Base-by-base conservation (phyloP, 768 basidiomycete genomes). In the Royoungia palumana region DNA sequence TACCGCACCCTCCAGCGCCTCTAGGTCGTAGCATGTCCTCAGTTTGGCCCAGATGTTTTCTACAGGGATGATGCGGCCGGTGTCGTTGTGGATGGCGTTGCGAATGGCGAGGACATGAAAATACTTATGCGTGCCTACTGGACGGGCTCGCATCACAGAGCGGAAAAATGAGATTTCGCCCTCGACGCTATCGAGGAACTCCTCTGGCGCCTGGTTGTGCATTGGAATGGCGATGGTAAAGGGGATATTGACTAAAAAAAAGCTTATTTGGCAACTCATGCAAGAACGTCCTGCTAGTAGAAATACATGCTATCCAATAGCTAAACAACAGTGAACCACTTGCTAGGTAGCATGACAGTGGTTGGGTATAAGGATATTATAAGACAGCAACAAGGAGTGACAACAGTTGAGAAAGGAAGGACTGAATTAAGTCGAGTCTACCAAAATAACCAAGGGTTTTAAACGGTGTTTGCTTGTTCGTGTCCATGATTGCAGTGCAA, bases 91-190 rank as follows among this genome's bases (percentile, higher is more conserved):
- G 51, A 94, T 89, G 39, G 78, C 72, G 57, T 79, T 83, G 49
- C 83, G 82, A 41, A 94, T 85, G 50, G 81, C 77, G 47, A 94
- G 73, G 63, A 87, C 72, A 61, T 92, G 87, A 69, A 92, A 91
- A 70, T 89, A 80, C 24, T 82, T 82, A 67, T 93, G 85, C 27
- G 86, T 81, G 37, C 91, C 91, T 46, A 93, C 80, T 0, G 91
- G 91, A 46, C 91, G 77, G 16, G 88, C 79, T 38, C 82, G 82
- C 78, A 87, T 88, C 44, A 91, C 73, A 7, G 87, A 85, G 42
- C 86, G 80, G 64, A 93, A 92, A 69, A 94, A 87, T 9, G 87
- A 77, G 40, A 91, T 88, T 66, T 94, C 91, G 35, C 91, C 91
- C 57, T 85, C 81, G 45, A 89, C 79, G 7, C 79, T 82, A 61